A percentile compares a stretch with the other conserved stretches of the same genome.
Conservation (phyloP, 352 stramenopile genomes). For the Phytopythium oedochilum region DNA sequence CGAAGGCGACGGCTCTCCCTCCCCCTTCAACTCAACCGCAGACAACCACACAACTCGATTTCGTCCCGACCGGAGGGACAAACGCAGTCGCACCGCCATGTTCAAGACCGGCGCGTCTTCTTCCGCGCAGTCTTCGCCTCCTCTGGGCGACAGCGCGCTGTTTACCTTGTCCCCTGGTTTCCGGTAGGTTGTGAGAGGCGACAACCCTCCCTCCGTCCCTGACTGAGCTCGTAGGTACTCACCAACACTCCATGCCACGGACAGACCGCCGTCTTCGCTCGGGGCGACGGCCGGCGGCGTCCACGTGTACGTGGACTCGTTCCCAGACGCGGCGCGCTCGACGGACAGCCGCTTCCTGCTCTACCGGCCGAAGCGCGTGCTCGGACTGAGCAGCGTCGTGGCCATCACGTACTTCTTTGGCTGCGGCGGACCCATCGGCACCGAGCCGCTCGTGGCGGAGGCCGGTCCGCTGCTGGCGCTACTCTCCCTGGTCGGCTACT, state of each 20-base stretch:
- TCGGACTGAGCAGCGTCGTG: constrained; percentile 11
- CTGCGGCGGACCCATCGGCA: constrained; percentile 11
- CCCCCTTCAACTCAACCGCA: too few species aligned
- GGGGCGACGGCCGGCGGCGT: neutral
- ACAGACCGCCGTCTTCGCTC: constrained; percentile 1
- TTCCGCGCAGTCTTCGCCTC: neutral
- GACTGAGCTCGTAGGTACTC: too few species aligned
- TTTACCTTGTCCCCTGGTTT: neutral
- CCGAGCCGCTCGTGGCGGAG: constrained; percentile 16
- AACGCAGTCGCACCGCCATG: neutral
- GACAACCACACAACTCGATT: neutral
- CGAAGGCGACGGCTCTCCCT: too few species aligned
- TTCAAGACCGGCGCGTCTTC: neutral
- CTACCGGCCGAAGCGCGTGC: constrained; percentile 10
- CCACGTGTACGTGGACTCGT: constrained; percentile 6
- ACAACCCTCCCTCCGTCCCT: too few species aligned
- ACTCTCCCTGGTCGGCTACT: constrained; percentile 66
- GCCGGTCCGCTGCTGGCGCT: constrained; percentile 47
- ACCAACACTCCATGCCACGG: too few species aligned
- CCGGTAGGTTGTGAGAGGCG: too few species aligned
- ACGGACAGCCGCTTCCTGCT: constrained; percentile 5
- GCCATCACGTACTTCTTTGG: constrained; percentile 22
- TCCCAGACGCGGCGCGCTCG: constrained; percentile 5
- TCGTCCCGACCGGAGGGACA: too few species aligned
- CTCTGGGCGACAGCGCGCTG: constrained; percentile 4